Base-by-base conservation (phyloP, 345 rosid genomes). In the Kernera saxatilis region DNA sequence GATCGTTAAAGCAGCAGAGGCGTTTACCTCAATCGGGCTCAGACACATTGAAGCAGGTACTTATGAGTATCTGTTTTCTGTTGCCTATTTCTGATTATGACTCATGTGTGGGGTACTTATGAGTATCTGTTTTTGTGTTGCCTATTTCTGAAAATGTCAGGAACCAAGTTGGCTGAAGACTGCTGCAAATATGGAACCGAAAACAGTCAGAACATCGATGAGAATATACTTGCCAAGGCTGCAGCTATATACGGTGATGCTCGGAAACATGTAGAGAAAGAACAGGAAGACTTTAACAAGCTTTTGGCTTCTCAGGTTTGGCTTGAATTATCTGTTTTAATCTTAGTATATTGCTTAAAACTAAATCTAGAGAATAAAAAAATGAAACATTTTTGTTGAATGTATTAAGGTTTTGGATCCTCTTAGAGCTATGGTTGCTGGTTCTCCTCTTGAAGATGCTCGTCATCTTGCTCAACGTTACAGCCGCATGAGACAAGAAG, bases 401-500 rank as follows among this genome's bases (percentile, higher is more conserved):
- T 64, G 71, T 0, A 0, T 67, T 2, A 35, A 75, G 79, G 82
- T 93, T 50, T 80, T 91, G 76, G 99, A 94, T 83, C 97, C 99
- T 56, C 74, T 91, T 67, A 91, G 96, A 77, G 90, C 99, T 80
- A 94, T 91, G 95, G 71, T 78, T 18, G 70, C 33, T 6, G 93
- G 95, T 65, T 43, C 91, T 77, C 93, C 92, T 61, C 71, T 91
- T 60, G 97, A 91, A 81, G 99, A 91, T 74, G 97, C 97, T 36
- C 97, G 98, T 29, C 96, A 87, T 86, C 90, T 93, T 29, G 97
- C 98, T 64, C 98, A 93, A 80, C 97, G 96, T 62, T 93, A 93
- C 70, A 91, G 96, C 76, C 93, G 96, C 55, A 91, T 94, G 99
- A 89, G 97, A 77, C 97, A 91, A 84, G 98, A 93, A 80, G 98